These are phyloP conservation scores for Solanum paucissectum DNA, from an alignment of 257 asterid species.

Conservation along the genomic window DNA sequence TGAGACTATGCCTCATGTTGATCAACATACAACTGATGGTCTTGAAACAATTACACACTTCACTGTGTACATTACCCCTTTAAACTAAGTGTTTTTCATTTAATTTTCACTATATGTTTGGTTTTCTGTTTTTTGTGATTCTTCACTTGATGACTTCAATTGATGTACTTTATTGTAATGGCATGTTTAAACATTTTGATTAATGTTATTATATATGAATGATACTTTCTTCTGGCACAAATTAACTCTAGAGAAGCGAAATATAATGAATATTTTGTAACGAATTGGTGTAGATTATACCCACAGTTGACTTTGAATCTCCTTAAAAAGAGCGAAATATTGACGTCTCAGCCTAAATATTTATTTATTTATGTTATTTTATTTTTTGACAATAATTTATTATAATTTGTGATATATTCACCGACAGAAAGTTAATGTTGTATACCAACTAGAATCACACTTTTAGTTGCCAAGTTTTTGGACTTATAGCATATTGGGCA, in stretches of 20 bases:
- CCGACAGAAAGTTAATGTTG: background rate
- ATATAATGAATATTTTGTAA: background rate
- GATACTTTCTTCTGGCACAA: background rate
- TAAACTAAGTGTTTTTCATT: background rate
- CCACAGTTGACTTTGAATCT: too few relatives aligned
- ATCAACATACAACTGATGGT: conserved; percentile 79
- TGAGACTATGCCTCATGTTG: conserved; percentile 65
- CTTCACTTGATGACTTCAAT: background rate
- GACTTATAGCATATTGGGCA: background rate
- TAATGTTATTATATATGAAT: background rate
- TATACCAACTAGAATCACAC: background rate
- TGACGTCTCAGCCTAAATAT: rapidly evolving
- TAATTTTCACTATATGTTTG: background rate
- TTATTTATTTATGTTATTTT: too few relatives aligned
- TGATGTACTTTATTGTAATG: background rate
- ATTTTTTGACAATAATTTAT: too few relatives aligned
- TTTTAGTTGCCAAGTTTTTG: background rate
- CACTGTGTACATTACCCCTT: conserved; percentile 60
- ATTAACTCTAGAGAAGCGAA: background rate
- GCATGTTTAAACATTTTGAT: background rate
- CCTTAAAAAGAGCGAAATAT: rapidly evolving
- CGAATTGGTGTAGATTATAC: too few relatives aligned
- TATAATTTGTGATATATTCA: too few relatives aligned
- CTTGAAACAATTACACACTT: conserved; percentile 76
- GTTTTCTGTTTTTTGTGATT: background rate